Conservation (phyloP, 805 yeast genomes). For the Hanseniaspora osmophila region DNA sequence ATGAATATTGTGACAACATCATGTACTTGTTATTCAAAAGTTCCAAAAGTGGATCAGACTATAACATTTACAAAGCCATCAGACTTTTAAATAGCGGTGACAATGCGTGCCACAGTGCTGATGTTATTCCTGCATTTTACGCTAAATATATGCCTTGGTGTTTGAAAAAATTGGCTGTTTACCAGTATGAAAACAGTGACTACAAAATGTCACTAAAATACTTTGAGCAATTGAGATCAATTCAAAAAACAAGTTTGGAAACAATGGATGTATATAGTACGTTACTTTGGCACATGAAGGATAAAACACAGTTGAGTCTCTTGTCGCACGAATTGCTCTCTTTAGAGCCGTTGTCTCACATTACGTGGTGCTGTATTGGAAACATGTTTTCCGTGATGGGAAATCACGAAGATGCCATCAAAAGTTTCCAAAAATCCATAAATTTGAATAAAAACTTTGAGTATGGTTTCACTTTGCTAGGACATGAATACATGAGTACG, state of each 20-base stretch:
- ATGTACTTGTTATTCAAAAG: constrained; percentile 45
- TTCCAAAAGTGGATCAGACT: constrained; percentile 43
- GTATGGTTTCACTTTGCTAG: constrained; percentile 84
- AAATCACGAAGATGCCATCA: constrained; percentile 83
- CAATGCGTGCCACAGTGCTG: constrained; percentile 15
- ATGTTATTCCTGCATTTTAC: constrained; percentile 39
- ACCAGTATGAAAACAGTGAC: constrained; percentile 77
- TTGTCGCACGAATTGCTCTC: constrained; percentile 71
- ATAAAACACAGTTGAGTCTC: constrained; percentile 63
- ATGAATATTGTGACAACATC: constrained; percentile 17
- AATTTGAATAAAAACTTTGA: constrained; percentile 16
- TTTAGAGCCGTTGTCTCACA: constrained; percentile 49
- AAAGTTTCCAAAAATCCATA: constrained; percentile 70
- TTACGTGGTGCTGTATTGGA: constrained; percentile 87
- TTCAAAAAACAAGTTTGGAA: constrained; percentile 65
- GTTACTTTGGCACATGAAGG: constrained; percentile 80
- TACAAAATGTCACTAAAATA: constrained; percentile 60
- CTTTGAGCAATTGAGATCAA: constrained; percentile 44
- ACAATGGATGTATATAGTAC: constrained; percentile 92
- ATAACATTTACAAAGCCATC: constrained; percentile 71
- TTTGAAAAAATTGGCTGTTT: constrained; percentile 59
- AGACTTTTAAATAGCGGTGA: constrained; percentile 35
- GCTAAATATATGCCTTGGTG: constrained; percentile 72
- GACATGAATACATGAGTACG: constrained; percentile 77
- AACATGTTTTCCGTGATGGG: constrained; percentile 71